Evolutionary conservation across 2,329 filamentous ascomycete genomes (phyloP), one percentile per base, ranked within the genome.

Genomic region (Fusarium temperatum): DNA sequence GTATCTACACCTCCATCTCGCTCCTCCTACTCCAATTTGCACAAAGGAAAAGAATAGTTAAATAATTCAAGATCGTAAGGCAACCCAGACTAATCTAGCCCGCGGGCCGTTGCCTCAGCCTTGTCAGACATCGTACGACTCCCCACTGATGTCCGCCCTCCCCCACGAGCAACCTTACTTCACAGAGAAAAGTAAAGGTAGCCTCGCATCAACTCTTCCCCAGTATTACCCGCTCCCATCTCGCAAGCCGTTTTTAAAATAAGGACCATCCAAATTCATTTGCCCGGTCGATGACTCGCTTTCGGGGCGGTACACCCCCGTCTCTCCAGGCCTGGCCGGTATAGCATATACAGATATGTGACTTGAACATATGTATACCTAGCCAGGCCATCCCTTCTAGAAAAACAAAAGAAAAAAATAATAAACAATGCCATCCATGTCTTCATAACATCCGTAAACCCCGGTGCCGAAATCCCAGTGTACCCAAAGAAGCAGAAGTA

Each of bases 391-490:
- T 50, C 59, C 56, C 58, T 56, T 64, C 65, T 72, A 69, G 44
- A 42, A 67, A 68, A 39, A 70, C 45, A 63, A 58, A 62, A 71
- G 60, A 64, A 59, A 69, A 74, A 76, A 64, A 70, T 66, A 69
- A 48, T 22, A 48, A 75, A 75, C 35, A 74, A 78, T 77, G 69
- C 77, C 77, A 76, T 78, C 77, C 77, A 73, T 78, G 73, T 78
- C 75, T 78, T 78, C 77, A 78, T 78, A 78, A 76, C 72, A 55
- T 77, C 77, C 77, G 70, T 78, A 72, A 78, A 70, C 66, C 76
- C 72, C 68, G 71, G 70, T 72, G 64, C 77, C 74, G 70, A 63
- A 75, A 73, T 66, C 74, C 77, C 73, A 70, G 66, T 68, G 65
- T 76, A 77, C 68, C 76, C 69, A 77, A 76, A 74, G 59, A 75